Evolutionary conservation across 2,329 filamentous ascomycete species (phyloP).

Genomic region (Ophiostoma tasmaniense): DNA sequence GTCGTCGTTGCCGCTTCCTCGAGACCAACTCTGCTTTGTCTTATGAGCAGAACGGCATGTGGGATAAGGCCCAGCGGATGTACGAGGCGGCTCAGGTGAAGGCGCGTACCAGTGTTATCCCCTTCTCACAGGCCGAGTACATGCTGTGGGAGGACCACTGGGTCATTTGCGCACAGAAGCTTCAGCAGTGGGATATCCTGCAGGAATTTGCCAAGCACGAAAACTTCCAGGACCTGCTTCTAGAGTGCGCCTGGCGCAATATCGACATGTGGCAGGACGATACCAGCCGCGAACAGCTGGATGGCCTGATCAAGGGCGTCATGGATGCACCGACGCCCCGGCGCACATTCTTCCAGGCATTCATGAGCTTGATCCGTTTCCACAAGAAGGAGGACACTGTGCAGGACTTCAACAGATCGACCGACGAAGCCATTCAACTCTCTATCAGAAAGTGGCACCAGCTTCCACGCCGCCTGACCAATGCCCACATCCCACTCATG

Average conservation of each 20-base stretch:
- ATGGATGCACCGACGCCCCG: conserved; percentile 95
- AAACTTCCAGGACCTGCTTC: conserved; percentile 89
- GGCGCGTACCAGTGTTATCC: conserved; percentile 87
- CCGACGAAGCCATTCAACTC: conserved; percentile 93
- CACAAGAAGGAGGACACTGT: conserved; percentile 78
- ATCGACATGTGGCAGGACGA: conserved; percentile 89
- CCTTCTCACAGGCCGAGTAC: conserved; percentile 93
- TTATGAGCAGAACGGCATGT: conserved; percentile 98
- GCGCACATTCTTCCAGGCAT: conserved; percentile 94
- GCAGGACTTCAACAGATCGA: conserved; percentile 78
- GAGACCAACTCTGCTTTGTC: conserved; percentile 96
- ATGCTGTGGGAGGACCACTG: conserved; percentile 99
- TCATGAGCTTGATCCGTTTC: conserved; percentile 91
- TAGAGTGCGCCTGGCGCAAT: conserved; percentile 93
- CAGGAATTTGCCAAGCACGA: conserved; percentile 98
- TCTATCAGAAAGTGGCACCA: conserved; percentile 99
- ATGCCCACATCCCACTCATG: conserved; percentile 86
- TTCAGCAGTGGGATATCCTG: conserved; percentile 98
- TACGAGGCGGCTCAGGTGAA: conserved; percentile 97
- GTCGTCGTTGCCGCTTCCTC: conserved; percentile 87
- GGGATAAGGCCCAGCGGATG: conserved; percentile 96
- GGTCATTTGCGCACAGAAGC: conserved; percentile 93
- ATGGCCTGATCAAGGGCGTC: conserved; percentile 89
- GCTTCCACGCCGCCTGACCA: conserved; percentile 84
- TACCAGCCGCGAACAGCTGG: conserved; percentile 79